Evolutionary conservation across 2,329 filamentous ascomycete genomes (phyloP), one percentile per base, ranked within the genome.

Genomic region (Calonectria pseudoturangicola): DNA sequence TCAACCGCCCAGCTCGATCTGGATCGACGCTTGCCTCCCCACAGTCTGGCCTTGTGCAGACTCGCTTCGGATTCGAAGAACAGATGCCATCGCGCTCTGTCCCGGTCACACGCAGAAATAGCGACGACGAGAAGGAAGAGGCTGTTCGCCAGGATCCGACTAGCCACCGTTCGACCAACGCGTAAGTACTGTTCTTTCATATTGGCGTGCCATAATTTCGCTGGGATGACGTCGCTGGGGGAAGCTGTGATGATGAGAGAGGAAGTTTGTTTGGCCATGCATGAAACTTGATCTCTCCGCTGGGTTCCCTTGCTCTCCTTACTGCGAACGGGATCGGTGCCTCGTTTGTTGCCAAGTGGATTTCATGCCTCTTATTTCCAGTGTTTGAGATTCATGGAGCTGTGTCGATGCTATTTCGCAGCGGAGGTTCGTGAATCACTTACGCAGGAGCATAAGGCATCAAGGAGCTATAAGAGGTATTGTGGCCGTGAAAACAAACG

Each of bases 121-220:
- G 96, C 67, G 94, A 98, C 82, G 94, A 96, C 77, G 95, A 98
- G 80, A 95, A 96, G 81, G 93, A 95, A 81, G 92, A 93, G 77
- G 91, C 93, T 75, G 90, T 93, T 80, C 88, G 92, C 75, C 89
- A 93, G 82, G 89, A 93, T 78, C 88, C 91, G n/a, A 92, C 92
- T 43, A 92, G 92, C 79, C 93, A 94, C 81, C 90, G 94, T 69
- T 91, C 93, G 60, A 92, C 91, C 64, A 94, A 94, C 83, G 91
- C 93, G 95, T 97, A 91, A 92, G 95, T 95, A 28, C 58, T 68
- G 7, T 64, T 74, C 21, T 66, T 75, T 63, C 79, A 50, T 56
- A 39, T 15, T 73, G 36, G 25, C 21, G 72, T 68, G 10, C 8
- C 12, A 45, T 45, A 36, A 56, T 27, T 60, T 7, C 43, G 36